phyloP scores from a whole-genome alignment of 768 basidiomycete species.

The Cantharellus anzutake region DNA sequence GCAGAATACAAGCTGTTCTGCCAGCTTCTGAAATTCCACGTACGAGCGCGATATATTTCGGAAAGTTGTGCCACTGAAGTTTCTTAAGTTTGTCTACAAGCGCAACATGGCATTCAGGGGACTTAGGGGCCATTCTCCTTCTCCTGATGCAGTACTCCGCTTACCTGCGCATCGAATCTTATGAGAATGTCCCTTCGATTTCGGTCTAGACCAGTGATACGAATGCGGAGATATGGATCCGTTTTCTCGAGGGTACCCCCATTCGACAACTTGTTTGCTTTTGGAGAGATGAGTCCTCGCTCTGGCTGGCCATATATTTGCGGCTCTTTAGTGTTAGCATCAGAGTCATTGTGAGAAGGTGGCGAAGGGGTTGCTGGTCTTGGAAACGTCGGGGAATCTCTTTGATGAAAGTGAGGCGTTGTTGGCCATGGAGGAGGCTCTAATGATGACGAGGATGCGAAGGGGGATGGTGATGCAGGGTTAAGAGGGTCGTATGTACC shows the following conservation, averaged over 20 bases:
- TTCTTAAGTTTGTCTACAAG: conserved; percentile 73
- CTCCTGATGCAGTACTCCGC: conserved; percentile 11
- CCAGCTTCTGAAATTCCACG: conserved; percentile 84
- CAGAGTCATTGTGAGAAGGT: conserved; percentile 27
- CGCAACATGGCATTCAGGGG: background rate
- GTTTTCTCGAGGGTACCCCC: conserved; percentile 53
- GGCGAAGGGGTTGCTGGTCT: conserved; percentile 36
- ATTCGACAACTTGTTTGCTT: conserved; percentile 41
- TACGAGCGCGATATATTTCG: conserved; percentile 92
- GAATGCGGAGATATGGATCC: conserved; percentile 73
- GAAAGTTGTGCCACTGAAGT: conserved; percentile 76
- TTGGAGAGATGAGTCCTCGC: conserved; percentile 63
- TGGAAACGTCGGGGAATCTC: conserved; percentile 52
- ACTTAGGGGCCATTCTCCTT: background rate
- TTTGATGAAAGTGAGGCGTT: conserved; percentile 52
- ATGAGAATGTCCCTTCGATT: conserved; percentile 89
- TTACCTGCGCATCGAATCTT: conserved; percentile 86
- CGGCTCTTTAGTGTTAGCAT: conserved; percentile 58
- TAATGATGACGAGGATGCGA: conserved; percentile 23
- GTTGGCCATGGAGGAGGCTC: conserved; percentile 55
- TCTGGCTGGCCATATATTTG: conserved; percentile 79
- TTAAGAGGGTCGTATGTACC: conserved; percentile 57
- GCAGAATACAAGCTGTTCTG: conserved; percentile 71
- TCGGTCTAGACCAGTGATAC: conserved; percentile 81
- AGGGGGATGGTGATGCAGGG: conserved; percentile 30